A percentile compares a stretch with the other conserved stretches of the same genome.
Evolutionary conservation across 2,329 filamentous ascomycete genomes (phyloP).

Genomic region (Didymella segeticola): DNA sequence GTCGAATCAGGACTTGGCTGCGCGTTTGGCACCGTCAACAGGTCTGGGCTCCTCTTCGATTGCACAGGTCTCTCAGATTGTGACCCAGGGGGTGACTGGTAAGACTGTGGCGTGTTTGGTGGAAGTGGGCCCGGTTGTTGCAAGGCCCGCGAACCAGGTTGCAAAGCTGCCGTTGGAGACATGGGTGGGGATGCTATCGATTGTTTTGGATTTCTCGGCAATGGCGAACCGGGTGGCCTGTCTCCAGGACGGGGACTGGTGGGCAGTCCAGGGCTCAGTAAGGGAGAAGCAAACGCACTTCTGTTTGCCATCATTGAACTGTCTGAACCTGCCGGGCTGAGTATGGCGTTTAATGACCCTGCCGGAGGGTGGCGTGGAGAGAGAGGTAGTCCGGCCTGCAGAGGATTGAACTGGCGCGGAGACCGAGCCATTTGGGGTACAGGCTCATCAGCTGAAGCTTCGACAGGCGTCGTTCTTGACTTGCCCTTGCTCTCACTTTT

Average conservation of each 20-base stretch:
- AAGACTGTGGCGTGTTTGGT: slow-evolving; percentile 70
- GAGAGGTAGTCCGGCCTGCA: slow-evolving; percentile 44
- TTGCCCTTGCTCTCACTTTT: slow-evolving; percentile 61
- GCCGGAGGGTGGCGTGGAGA: slow-evolving; percentile 48
- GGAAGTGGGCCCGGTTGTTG: slow-evolving; percentile 76
- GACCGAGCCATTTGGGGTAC: slow-evolving; percentile 31
- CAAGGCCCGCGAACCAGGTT: slow-evolving; percentile 73
- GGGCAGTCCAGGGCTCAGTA: slow-evolving; percentile 69
- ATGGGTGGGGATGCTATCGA: slow-evolving; percentile 69
- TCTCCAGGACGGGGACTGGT: slow-evolving; percentile 67
- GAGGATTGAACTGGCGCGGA: slow-evolving; percentile 41
- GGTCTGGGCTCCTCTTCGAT: slow-evolving; percentile 36
- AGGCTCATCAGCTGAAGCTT: slow-evolving; percentile 23
- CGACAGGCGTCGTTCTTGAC: slow-evolving; percentile 34
- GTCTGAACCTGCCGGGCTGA: slow-evolving; percentile 57
- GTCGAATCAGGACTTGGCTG: slow-evolving; percentile 45
- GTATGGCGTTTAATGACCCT: slow-evolving; percentile 52
- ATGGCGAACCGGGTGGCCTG: slow-evolving; percentile 64
- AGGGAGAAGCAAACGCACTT: slow-evolving; percentile 52
- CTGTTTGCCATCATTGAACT: slow-evolving; percentile 50
- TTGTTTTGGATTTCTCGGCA: slow-evolving; percentile 64
- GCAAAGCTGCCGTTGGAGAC: slow-evolving; percentile 66
- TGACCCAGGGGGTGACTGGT: slow-evolving; percentile 59
- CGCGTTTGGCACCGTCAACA: slow-evolving; percentile 39
- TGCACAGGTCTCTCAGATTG: slow-evolving; percentile 47